These are phyloP conservation scores for Penicillium egyptiacum DNA, from an alignment of 495 filamentous ascomycete species.

Conservation along the genomic window DNA sequence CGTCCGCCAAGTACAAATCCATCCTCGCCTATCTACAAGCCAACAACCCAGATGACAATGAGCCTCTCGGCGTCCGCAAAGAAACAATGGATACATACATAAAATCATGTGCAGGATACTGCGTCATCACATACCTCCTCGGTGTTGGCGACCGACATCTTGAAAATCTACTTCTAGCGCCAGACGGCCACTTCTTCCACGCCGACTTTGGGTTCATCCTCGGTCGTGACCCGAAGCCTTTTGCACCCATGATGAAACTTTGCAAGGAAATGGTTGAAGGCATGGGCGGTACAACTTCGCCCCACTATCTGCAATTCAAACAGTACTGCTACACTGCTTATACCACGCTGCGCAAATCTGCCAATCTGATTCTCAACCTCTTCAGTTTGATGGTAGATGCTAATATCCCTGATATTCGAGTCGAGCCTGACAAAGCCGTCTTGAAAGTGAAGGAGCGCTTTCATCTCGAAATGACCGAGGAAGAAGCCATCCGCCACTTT, in stretches of 20 bases:
- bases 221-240: constrained; percentile 95
- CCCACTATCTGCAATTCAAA: constrained; percentile 83
- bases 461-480: constrained; percentile 87
- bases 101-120: constrained; percentile 95
- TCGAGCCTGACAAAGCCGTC: constrained; percentile 90
- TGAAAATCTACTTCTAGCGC: constrained; percentile 90
- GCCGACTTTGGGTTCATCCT: constrained; percentile 98
- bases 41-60: constrained; percentile 84
- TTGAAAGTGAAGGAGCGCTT: constrained; percentile 94
- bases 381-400: constrained; percentile 97
- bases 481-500: constrained; percentile 85
- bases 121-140: constrained; percentile 98
- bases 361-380: constrained; percentile 90
- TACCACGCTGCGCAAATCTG: constrained; percentile 82
- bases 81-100: constrained; percentile 94
- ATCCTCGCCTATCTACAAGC: constrained; percentile 82
- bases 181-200: constrained; percentile 95
- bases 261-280: constrained; percentile 98
- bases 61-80: constrained; percentile 82
- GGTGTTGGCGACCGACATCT: constrained; percentile 95
- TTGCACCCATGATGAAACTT: constrained; percentile 94
- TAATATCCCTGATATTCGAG: constrained; percentile 90
- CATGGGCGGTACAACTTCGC: constrained; percentile 82
- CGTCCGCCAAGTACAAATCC: constrained; percentile 78
- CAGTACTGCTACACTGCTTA: constrained; percentile 96